These are phyloP conservation scores for Umbelopsis ramanniana DNA, from an alignment of 192 early-diverging fungal genomes.

Conservation along the genomic window DNA sequence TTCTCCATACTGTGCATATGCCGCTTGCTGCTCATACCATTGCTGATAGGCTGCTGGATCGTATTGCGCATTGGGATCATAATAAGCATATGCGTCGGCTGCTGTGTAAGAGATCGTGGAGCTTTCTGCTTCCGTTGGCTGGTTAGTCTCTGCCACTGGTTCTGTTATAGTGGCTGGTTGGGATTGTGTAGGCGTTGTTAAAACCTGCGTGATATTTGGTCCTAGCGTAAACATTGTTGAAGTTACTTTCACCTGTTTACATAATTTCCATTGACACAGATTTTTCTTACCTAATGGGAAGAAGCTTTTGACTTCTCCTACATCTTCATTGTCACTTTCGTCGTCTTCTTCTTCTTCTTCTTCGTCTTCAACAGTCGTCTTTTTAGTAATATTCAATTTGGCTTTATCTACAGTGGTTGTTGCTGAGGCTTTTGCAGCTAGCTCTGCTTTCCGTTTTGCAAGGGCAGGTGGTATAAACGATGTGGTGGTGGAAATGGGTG, in stretches of 20 bases:
- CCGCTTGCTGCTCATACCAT: slow-evolving; percentile 25
- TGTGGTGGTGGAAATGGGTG: slow-evolving; percentile 9
- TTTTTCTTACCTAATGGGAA: slow-evolving; percentile 33
- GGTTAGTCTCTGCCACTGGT: neutral
- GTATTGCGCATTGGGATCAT: slow-evolving; percentile 40
- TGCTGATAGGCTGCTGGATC: slow-evolving; percentile 33
- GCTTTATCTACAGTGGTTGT: neutral
- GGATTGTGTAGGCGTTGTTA: neutral
- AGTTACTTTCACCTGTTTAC: neutral
- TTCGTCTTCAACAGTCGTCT: neutral
- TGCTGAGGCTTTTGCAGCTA: slow-evolving; percentile 8
- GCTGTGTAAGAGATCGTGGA: slow-evolving; percentile 4
- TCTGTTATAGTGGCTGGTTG: neutral
- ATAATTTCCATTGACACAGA: neutral
- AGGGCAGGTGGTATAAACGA: slow-evolving; percentile 27
- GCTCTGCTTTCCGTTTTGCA: slow-evolving; percentile 22
- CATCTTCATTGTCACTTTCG: slow-evolving; percentile 22
- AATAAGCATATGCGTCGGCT: slow-evolving; percentile 25
- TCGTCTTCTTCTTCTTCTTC: slow-evolving; percentile 25
- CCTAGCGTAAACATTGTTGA: neutral
- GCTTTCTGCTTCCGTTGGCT: slow-evolving; percentile 1
- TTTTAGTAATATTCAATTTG: neutral
- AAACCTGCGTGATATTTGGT: slow-evolving; percentile 3
- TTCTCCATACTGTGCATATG: slow-evolving; percentile 13
- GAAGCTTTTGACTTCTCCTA: slow-evolving; percentile 26